phyloP scores from a whole-genome alignment of 306 rosid species.

The Sphenostylis stenocarpa region DNA sequence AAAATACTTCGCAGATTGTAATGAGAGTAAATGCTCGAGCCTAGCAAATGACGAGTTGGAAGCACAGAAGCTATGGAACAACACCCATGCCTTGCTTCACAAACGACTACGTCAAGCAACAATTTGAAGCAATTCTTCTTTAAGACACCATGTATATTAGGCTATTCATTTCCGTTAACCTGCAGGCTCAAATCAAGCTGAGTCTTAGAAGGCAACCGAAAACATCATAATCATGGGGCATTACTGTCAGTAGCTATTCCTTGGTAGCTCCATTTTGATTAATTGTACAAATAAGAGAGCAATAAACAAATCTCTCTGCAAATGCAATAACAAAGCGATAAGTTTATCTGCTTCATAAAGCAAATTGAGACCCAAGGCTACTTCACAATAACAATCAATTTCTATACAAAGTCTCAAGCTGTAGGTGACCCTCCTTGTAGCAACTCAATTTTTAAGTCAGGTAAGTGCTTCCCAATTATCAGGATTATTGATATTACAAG shows the following conservation, averaged over 20 bases:
- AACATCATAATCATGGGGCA: slow-evolving; percentile 30
- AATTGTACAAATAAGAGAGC: slow-evolving; percentile 18
- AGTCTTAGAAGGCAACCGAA: background rate
- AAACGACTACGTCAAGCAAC: slow-evolving; percentile 56
- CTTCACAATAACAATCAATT: background rate
- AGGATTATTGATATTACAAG: background rate
- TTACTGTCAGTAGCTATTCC: slow-evolving; percentile 6
- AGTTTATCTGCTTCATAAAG: background rate
- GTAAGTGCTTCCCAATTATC: background rate
- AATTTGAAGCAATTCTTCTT: slow-evolving; percentile 20
- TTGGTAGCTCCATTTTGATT: slow-evolving; percentile 13
- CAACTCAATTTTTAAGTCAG: background rate
- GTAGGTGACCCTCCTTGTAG: background rate
- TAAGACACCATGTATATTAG: slow-evolving; percentile 33
- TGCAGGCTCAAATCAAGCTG: background rate
- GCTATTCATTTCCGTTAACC: slow-evolving; percentile 9
- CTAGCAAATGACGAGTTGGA: slow-evolving; percentile 78
- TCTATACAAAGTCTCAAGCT: background rate
- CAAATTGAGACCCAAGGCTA: background rate
- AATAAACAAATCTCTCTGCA: background rate
- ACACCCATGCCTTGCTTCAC: slow-evolving; percentile 60
- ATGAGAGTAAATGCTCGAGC: slow-evolving; percentile 67
- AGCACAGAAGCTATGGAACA: slow-evolving; percentile 76
- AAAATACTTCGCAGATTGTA: slow-evolving; percentile 82
- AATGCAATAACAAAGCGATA: background rate